Evolutionary conservation across 257 asterid genomes (phyloP).

Genomic region (Penstemon newberryi): DNA sequence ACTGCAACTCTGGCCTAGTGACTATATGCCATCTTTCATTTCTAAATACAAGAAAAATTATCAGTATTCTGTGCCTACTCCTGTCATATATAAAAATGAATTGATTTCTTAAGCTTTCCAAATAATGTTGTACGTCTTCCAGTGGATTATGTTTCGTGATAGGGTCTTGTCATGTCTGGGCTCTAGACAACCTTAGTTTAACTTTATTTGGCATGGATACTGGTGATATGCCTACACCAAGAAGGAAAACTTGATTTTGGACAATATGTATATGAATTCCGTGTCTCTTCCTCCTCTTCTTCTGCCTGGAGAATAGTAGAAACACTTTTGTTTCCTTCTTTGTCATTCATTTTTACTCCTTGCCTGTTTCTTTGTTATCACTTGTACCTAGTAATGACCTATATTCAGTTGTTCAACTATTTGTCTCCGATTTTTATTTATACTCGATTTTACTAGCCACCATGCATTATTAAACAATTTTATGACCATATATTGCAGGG

Average conservation of each 20-base stretch:
- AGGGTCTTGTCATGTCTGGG: too few species aligned
- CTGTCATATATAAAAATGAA: background rate
- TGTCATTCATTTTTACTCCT: background rate
- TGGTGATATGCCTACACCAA: background rate
- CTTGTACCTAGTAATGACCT: slow-evolving; percentile 10
- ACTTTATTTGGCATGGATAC: slow-evolving; percentile 5
- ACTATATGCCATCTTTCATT: background rate
- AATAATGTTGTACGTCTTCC: background rate
- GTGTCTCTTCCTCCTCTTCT: background rate
- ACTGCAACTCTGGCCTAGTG: background rate
- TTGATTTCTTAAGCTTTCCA: too few species aligned
- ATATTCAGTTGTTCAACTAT: background rate
- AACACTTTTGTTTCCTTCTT: background rate
- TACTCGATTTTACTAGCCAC: slow-evolving; percentile 5
- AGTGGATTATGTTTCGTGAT: background rate
- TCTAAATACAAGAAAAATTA: background rate
- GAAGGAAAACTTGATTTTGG: background rate
- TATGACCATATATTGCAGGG: slow-evolving; percentile 54
- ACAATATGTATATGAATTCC: background rate
- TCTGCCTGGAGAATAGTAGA: background rate
- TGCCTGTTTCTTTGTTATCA: background rate
- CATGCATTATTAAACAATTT: slow-evolving; percentile 8
- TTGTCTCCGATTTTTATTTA: background rate
- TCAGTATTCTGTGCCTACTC: slow-evolving; percentile 14
- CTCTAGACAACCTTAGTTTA: background rate